A percentile compares a stretch with the other conserved stretches of the same genome.
These are phyloP conservation scores for Xerocomellus amylosporus DNA, from an alignment of 768 basidiomycete genomes.

Conservation along the genomic window DNA sequence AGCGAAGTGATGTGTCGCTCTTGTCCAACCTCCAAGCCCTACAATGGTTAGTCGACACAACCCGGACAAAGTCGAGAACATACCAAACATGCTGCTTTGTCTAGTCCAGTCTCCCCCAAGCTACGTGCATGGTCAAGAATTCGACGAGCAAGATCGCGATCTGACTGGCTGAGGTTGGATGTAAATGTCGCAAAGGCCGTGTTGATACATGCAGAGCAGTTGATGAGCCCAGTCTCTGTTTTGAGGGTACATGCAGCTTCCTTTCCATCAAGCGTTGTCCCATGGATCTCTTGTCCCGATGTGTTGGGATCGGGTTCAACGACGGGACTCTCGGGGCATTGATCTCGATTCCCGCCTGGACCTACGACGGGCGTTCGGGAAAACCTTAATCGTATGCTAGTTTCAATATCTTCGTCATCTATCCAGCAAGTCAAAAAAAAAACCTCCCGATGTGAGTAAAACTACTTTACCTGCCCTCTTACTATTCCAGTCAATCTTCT, in stretches of 20 bases:
- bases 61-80: constrained; percentile 11
- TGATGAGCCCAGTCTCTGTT: constrained; percentile 26
- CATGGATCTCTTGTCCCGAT: constrained; percentile 37
- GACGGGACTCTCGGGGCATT: constrained; percentile 8
- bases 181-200: constrained; percentile 19
- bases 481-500: constrained; percentile 76
- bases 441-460: background rate
- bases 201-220: constrained; percentile 34
- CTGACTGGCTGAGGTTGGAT: constrained; percentile 19
- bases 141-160: constrained; percentile 17
- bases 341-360: constrained; percentile 13
- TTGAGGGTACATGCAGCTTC: constrained; percentile 47
- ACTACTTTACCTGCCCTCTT: constrained; percentile 71
- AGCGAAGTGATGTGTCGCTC: constrained; percentile 30
- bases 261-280: constrained; percentile 39
- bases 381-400: constrained; percentile 51
- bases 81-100: constrained; percentile 32
- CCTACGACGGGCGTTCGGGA: constrained; percentile 13
- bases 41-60: constrained; percentile 5
- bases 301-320: constrained; percentile 17
- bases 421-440: constrained; percentile 7
- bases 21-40: constrained; percentile 15
- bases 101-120: constrained; percentile 26
- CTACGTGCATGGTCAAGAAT: constrained; percentile 17
- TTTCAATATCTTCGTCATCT: constrained; percentile 89